Base-by-base conservation (phyloP, 2,329 filamentous ascomycete genomes). In the Penicillium sp. region DNA sequence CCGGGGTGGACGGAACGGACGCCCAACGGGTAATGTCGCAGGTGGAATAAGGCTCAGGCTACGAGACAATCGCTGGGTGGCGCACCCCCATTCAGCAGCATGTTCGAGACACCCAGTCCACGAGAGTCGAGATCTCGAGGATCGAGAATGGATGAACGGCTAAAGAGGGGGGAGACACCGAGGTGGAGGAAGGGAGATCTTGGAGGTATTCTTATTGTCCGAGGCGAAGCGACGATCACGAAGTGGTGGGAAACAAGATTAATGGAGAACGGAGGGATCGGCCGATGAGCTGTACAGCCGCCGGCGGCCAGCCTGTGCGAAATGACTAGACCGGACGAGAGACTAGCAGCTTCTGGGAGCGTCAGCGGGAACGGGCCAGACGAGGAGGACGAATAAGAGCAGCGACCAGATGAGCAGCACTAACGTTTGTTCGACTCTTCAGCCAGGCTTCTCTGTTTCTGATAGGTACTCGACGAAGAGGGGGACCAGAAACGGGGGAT, bases 1-100 rank as follows among this genome's bases (percentile, higher is more conserved):
- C 73, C 71, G 68, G 66, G 69, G 62, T 73, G 67, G 67, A 70
- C 68, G 68, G 65, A 69, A 64, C 71, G 67, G 67, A 72, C 68
- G 69, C 73, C 65, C 70, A 71, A 71, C 65, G 66, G 64, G 63
- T 63, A n/a, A 68, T 68, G 70, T 75, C 71, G 68, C 71, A 75
- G 68, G 64, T 70, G 66, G 45, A 17, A 66, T 63, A 65, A 68
- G 68, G 66, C 67, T 72, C 69, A 71, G 71, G 72, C 74, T 74
- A 75, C 71, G 71, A 72, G 72, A 69, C 67, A 73, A 69, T 72
- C 69, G 67, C 69, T 71, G 71, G 72, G 70, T 74, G 71, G 72
- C 62, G 63, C 62, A 69, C 71, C 69, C 72, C 70, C 64, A 69
- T 71, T 67, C 67, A 70, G 63, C 68, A 73, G 72, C 74, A 77